Evolutionary conservation across 805 yeast species (phyloP).

Genomic region (Candida stauntonica): DNA sequence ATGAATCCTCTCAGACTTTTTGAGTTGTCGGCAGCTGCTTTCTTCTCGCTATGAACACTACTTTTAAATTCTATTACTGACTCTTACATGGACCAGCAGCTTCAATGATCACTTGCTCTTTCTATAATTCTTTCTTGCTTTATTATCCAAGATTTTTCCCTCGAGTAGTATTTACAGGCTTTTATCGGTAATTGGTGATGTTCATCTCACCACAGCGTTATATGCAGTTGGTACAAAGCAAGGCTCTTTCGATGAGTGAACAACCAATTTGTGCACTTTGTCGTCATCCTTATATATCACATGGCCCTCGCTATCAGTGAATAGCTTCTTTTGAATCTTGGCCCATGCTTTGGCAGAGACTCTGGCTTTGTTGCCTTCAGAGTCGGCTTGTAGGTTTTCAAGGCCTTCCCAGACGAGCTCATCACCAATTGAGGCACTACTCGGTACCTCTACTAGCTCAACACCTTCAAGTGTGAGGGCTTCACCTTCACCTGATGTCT

Average conservation of each 20-base stretch:
- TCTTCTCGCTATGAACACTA: too few species aligned
- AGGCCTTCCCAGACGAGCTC: slow-evolving; percentile 34
- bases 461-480: slow-evolving; percentile 26
- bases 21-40: too few species aligned
- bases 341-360: slow-evolving; percentile 15
- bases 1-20: too few species aligned
- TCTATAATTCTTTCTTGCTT: too few species aligned
- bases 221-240: slow-evolving; percentile 10
- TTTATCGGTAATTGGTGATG: too few species aligned
- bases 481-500: slow-evolving; percentile 10
- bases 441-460: slow-evolving; percentile 46
- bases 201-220: slow-evolving; percentile 14
- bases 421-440: slow-evolving; percentile 34
- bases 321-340: slow-evolving; percentile 10
- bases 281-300: slow-evolving; percentile 10
- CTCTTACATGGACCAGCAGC: too few species aligned
- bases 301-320: slow-evolving; percentile 11
- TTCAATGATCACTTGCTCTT: too few species aligned
- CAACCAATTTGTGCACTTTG: slow-evolving; percentile 2
- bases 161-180: too few species aligned
- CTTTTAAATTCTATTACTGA: too few species aligned
- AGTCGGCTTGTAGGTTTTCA: slow-evolving; percentile 3
- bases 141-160: too few species aligned
- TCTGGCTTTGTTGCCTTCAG: slow-evolving; percentile 5
- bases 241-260: slow-evolving; percentile 1